These are phyloP conservation scores for Rhazya stricta DNA, from an alignment of 257 asterid genomes.

Conservation along the genomic window DNA sequence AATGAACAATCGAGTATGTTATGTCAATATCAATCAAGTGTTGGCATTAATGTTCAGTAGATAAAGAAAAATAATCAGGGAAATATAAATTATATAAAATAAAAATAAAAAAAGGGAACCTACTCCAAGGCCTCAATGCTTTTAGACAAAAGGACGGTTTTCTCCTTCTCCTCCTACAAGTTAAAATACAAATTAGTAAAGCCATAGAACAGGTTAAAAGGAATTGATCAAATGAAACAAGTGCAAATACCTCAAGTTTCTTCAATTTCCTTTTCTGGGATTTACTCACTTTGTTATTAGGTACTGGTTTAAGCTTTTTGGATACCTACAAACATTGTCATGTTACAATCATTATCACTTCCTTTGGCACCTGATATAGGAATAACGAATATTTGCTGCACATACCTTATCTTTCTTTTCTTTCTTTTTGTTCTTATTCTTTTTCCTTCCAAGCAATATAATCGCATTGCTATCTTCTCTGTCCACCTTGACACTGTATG, in stretches of 20 bases:
- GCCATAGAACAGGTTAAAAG: not conserved
- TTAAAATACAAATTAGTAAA: conserved; percentile 10
- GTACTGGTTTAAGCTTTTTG: conserved; percentile 22
- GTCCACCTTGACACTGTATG: conserved; percentile 16
- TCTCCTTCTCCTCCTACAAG: conserved; percentile 77
- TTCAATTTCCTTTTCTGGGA: conserved; percentile 75
- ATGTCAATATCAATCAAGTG: not conserved
- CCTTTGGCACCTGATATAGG: not conserved
- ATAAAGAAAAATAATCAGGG: not conserved
- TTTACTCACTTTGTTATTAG: conserved; percentile 48
- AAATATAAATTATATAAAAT: conserved; percentile 8
- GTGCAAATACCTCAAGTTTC: conserved; percentile 64
- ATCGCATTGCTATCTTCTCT: conserved; percentile 39
- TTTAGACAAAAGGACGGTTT: conserved; percentile 52
- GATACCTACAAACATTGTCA: conserved; percentile 26
- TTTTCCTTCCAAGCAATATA: conserved; percentile 45
- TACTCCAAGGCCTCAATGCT: conserved; percentile 78
- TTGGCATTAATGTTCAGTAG: too few species aligned
- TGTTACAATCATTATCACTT: not conserved
- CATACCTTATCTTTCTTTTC: conserved; percentile 46
- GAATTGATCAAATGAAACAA: conserved; percentile 1
- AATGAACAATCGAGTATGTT: conserved; percentile 10
- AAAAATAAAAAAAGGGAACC: conserved; percentile 18
- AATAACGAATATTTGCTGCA: not conserved
- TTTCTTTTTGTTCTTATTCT: conserved; percentile 38